phyloP scores from a whole-genome alignment of 441 rosid genomes.

The Adansonia gregorii region DNA sequence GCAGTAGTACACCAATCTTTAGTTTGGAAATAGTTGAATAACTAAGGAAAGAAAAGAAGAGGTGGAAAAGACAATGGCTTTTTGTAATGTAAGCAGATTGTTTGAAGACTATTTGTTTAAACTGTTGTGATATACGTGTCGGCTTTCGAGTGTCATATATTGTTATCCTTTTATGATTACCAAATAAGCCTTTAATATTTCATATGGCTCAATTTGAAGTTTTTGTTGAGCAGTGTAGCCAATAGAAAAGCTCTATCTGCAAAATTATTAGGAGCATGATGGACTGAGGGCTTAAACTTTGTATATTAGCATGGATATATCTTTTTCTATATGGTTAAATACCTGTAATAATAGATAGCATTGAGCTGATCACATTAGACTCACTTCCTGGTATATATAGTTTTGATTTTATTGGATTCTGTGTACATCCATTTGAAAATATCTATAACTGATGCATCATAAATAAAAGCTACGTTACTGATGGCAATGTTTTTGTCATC shows the following conservation, averaged over 20 bases:
- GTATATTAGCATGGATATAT: not conserved
- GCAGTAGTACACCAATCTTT: not conserved
- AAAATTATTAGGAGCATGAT: not conserved
- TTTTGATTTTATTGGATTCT: not conserved
- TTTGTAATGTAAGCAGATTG: not conserved
- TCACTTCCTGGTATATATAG: not conserved
- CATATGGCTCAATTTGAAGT: not conserved
- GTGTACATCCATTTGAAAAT: constrained; percentile 10
- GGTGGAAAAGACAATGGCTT: not conserved
- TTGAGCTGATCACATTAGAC: not conserved
- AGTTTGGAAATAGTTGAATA: not conserved
- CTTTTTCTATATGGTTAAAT: not conserved
- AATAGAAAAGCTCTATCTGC: not conserved
- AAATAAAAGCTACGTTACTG: not conserved
- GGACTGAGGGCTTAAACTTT: not conserved
- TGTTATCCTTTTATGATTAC: not conserved
- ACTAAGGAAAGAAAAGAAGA: not conserved
- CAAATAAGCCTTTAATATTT: not conserved
- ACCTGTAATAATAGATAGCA: not conserved
- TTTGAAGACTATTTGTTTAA: not conserved
- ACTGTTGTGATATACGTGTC: not conserved
- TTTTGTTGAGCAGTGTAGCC: not conserved
- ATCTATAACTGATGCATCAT: not conserved
- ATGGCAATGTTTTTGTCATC: constrained; percentile 16
- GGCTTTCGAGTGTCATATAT: not conserved